phyloP scores from a whole-genome alignment of 805 yeast species.

The Pichia pseudocactophila region DNA sequence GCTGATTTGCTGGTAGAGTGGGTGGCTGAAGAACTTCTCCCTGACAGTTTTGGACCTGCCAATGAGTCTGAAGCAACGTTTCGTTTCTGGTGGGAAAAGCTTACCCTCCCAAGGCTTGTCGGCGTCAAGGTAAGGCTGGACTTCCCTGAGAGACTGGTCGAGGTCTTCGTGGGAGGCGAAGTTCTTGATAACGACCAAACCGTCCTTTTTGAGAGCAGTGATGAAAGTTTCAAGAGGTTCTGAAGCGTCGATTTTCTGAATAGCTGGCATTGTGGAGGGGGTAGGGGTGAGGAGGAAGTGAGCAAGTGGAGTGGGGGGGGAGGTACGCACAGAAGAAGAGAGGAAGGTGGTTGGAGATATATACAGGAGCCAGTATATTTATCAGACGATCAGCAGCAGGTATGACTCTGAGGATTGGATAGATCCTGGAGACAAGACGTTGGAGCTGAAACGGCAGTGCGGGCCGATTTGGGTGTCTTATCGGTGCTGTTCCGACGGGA shows the following conservation, averaged over 20 bases:
- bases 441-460: too few relatives aligned
- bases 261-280: too few relatives aligned
- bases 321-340: too few relatives aligned
- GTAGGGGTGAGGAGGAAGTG: too few relatives aligned
- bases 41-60: conserved; percentile 15
- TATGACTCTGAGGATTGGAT: too few relatives aligned
- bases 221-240: conserved; percentile 9
- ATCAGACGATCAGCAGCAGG: too few relatives aligned
- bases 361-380: too few relatives aligned
- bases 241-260: conserved; percentile 8
- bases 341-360: neutral
- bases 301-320: too few relatives aligned
- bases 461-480: too few relatives aligned
- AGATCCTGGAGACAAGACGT: too few relatives aligned
- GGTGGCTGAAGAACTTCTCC: conserved; percentile 12
- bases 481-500: too few relatives aligned
- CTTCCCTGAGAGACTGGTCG: conserved; percentile 12
- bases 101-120: conserved; percentile 21
- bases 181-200: conserved; percentile 8
- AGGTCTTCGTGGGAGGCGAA: conserved; percentile 12
- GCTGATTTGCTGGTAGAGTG: conserved; percentile 9
- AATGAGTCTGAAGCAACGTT: conserved; percentile 14
- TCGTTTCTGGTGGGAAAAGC: conserved; percentile 20
- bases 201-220: conserved; percentile 11
- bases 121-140: conserved; percentile 15